Base-by-base conservation (phyloP, 1,139 yeast genomes). In the Citeromyces hawaiiensis region DNA sequence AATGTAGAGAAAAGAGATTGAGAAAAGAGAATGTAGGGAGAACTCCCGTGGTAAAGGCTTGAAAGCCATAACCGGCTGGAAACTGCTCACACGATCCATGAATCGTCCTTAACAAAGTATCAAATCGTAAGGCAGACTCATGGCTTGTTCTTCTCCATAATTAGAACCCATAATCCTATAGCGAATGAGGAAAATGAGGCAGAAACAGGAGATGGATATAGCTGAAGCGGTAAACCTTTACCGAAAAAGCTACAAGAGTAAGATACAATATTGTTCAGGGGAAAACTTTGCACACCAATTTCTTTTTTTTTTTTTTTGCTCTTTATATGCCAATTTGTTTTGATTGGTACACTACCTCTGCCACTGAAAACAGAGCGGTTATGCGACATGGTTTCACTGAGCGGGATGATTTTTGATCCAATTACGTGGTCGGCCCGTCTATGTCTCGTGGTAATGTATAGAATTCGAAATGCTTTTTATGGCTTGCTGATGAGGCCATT, bases 81-180 rank as follows among this genome's bases (percentile, higher is more conserved):
- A 19, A 19, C 21, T 19, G 7, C 21, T 44, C 47, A 36, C 51
- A 53, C 56, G 57, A 50, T 52, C 59, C 53, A 43, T 36, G 40
- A 41, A 39, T 29, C 40, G 30, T 21, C 19, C 30, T 25, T 31
- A 36, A 38, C 45, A 49, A 55, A 53, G 60, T 55, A 55, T 55
- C 60, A 55, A 55, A 47, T 53, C 52, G 43, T 40, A 35, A 39
- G 39, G 23, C 60, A 55, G 58, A 52, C 48, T 45, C 55, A 41
- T 57, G 63, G 82, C 82, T 73, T 72, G 44, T 44, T 76, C 74
- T 76, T 63, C 83, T 76, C 85, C 83, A 60, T 68, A 52, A 73
- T 47, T 59, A 76, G 81, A 71, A 75, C 82, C 81, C 77, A 64
- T 52, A 45, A 62, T 60, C 64, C 77, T 64, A 73, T 60, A 53